Evolutionary conservation across 2,329 filamentous ascomycete genomes (phyloP), one percentile per base, ranked within the genome.

Genomic region (Sclerotinia borealis): DNA sequence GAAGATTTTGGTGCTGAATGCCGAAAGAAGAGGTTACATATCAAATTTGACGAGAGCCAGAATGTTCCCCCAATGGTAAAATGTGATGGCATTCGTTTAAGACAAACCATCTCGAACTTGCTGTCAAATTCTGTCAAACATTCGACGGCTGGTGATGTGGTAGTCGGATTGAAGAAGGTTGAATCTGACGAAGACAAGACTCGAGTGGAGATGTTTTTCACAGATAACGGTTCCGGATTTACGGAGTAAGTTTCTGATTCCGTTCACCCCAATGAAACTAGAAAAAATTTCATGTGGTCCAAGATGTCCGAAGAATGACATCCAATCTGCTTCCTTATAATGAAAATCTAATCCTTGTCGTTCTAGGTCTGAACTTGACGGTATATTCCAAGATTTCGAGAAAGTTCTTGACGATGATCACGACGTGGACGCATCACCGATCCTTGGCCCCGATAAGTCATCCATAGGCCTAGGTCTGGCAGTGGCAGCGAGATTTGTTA

Each of bases 1-100:
- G 84, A 89, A 15, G 83, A 89, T 49, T 96, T 95, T 71, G 77
- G 79, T 47, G 83, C 83, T 7, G 92, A 96, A 67, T 89, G 90
- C 0, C 85, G 83, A 68, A 83, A 63, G 9, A 64, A 62, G 55
- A 54, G 56, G 7, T n/a, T 69, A 8, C 22, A 54, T 17, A 64
- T 71, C n/a, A 45, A 52, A 15, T 56, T 68, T 4, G 43, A 66
- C 11, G 58, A 65, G 17, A 66, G 67, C 25, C 13, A 62, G 15
- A 34, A 64, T 15, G 36, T 67, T 10, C 69, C 66, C 17, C 50
- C 48, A 0, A 62, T 65, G 37, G 67, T 71, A 3, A 61, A 67
- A 25, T 65, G 65, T 13, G 69, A 71, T 52, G 65, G 62, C 4
- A 37, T 59, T 3, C 66, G 66, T 10, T 43, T 71, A 15, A 66